Evolutionary conservation across 805 yeast species (phyloP), one percentile per base, ranked within the genome.

Genomic region (Zygosaccharomyces bailii): DNA sequence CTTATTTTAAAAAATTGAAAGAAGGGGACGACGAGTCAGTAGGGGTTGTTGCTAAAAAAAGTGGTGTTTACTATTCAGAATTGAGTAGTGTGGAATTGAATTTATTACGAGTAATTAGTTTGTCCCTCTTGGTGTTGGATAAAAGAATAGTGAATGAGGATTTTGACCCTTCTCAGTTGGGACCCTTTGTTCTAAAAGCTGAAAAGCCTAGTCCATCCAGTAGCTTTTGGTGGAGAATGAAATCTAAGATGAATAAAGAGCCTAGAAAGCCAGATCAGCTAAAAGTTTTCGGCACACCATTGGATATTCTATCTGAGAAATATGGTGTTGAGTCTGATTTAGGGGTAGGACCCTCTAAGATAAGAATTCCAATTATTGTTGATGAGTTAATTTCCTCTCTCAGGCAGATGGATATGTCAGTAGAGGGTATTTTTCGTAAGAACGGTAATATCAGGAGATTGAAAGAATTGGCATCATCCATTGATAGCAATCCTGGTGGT

Each of bases 401-500:
- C 71, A 78, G 86, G 42, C 91, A 84, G 48, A 88, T 86, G 73
- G 98, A 93, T 66, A 79, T 91, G 84, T 86, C 97, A 2, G 89
- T 82, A 23, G 99, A 93, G 65, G 99, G 99, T 48, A 84, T 93
- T 4, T 93, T 93, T 75, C 79, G 99, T 57, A 84, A 90, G 60
- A 93, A 93, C 61, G 99, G 99, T 58, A 93, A 93, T 61, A 90
- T 93, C 59, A 80, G 89, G 55, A 76, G 86, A 35, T 70, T 91
- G 40, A 79, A 84, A 54, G 86, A 82, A 52, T 68, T 90, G 46
- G 77, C 88, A 0, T 87, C 80, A 43, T 75, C 71, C 38, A 83
- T 91, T 52, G 93, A 93, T 65, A 70, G 74, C 35, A 73, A 76
- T 53, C 96, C 96, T 1, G 75, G 79, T 17, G 77, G 72, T 45